Base-by-base conservation (phyloP, 345 rosid species). In the Eutrema heterophyllum region DNA sequence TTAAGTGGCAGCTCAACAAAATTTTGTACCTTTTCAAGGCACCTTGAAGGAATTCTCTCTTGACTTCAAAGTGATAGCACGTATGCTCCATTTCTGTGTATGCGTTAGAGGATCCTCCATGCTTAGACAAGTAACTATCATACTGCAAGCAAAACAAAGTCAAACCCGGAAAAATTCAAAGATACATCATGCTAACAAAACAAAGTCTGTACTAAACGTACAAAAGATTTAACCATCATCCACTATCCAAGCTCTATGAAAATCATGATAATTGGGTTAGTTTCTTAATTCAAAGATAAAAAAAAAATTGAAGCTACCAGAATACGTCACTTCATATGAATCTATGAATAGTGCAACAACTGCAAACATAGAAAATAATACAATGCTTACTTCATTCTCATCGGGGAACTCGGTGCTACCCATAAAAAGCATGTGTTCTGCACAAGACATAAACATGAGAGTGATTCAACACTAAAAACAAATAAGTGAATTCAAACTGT, bases 361-460 rank as follows among this genome's bases (percentile, higher is more conserved):
- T 32, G 62, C 10, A 35, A 33, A 53, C 27, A n/a, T 21, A 52
- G 36, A 69, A 71, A 76, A 36, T 14, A 68, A 14, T 53, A n/a
- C 66, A 29, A 40, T 60, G 79, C 86, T 71, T 35, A 95, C 99
- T 96, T 95, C 99, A 72, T 95, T 95, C 73, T 95, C 99, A 60
- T 95, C 97, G 3, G 97, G 97, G 80, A 89, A 95, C 45, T 85
- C 93, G 6, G 83, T 68, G 79, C 99, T 95, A 62, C 99, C 98
- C 98, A 95, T 92, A 86, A 92, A 95, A n/a, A 95, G 91, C 99
- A 95, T 95, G 86, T 95, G 99, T 69, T 95, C 97, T 92, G 84
- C 70, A 70, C 11, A 60, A 30, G 33, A 24, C 29, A 72, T 50
- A 5, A 52, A 60, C 48, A 64, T 18, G 57, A 61, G 56, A 62